Percentiles rank a stretch among this genome's conserved stretches.
Evolutionary conservation across 805 yeast species (phyloP).

Genomic region (Starmera quercuum): DNA sequence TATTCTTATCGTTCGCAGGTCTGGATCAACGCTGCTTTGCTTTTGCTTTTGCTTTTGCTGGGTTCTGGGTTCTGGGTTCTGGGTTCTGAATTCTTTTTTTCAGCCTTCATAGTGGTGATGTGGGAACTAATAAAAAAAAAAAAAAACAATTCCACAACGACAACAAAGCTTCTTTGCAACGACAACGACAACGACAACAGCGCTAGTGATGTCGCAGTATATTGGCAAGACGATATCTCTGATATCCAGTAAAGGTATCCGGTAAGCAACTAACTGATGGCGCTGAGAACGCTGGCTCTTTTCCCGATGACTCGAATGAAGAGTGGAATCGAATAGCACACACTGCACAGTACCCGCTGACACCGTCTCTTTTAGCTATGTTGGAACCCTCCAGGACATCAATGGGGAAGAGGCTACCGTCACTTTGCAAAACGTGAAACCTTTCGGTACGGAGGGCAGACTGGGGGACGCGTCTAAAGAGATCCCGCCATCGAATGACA

Average conservation of each 20-base stretch:
- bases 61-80: too few species aligned
- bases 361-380: slow-evolving; percentile 47
- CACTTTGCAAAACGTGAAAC: slow-evolving; percentile 68
- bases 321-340: neutral
- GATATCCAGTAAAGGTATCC: slow-evolving; percentile 67
- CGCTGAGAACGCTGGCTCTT: too few species aligned
- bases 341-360: slow-evolving; percentile 19
- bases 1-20: too few species aligned
- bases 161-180: neutral
- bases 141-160: neutral
- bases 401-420: slow-evolving; percentile 90
- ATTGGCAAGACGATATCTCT: slow-evolving; percentile 85
- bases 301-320: too few species aligned
- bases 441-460: slow-evolving; percentile 91
- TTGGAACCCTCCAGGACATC: slow-evolving; percentile 80
- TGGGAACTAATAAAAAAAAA: too few species aligned
- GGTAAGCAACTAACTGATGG: too few species aligned
- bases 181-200: neutral
- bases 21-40: too few species aligned
- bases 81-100: too few species aligned
- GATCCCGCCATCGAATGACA: slow-evolving; percentile 58
- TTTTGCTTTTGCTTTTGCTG: too few species aligned
- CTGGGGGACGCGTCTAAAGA: slow-evolving; percentile 61
- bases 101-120: too few species aligned
- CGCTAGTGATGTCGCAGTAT: slow-evolving; percentile 68